Base-by-base conservation (phyloP, 1,139 yeast species). In the Debaryomyces robertsiae region DNA sequence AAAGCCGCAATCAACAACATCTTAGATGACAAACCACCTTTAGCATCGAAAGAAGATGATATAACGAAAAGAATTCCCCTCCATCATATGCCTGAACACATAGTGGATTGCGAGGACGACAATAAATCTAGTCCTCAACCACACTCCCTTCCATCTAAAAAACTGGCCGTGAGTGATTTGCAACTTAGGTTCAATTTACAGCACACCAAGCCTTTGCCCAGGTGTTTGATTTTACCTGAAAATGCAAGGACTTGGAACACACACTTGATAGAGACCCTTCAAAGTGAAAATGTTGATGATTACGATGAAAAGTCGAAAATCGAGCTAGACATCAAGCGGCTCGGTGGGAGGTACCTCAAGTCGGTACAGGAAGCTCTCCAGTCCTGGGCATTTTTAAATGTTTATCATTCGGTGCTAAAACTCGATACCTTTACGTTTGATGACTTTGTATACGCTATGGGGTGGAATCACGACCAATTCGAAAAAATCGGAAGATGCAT, bases 341-440 rank as follows among this genome's bases (percentile, higher is more conserved):
- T 49, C 5, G 45, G 43, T 3, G 39, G 44, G 24, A 55, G 50
- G 4, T 38, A 41, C 2, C 32, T 58, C 4, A 30, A 40, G 1
- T 41, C 58, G 4, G 50, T 66, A 2, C 69, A 62, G 45, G 77
- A 75, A 40, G 77, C 84, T 1, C 59, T 88, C 27, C 91, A 85
- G 56, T 63, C 77, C 3, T 88, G 95, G 95, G 68, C 79, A 5
- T 88, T 88, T 51, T 62, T 87, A 35, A 87, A 87, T 55, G 77
- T 86, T 39, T 88, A 82, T 55, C 81, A 81, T 50, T 74, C 74
- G 24, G 81, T 87, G 1, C 65, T 86, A 37, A 60, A 75, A 11
- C 66, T 88, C 15, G 91, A 84, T 54, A 78, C 86, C 0, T 84
- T 87, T 50, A 83, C 94, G 0, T 85, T 84, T 65, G 95, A 88